These are phyloP conservation scores for Gloeostereum incarnatum DNA, from an alignment of 768 basidiomycete genomes.

Conservation along the genomic window DNA sequence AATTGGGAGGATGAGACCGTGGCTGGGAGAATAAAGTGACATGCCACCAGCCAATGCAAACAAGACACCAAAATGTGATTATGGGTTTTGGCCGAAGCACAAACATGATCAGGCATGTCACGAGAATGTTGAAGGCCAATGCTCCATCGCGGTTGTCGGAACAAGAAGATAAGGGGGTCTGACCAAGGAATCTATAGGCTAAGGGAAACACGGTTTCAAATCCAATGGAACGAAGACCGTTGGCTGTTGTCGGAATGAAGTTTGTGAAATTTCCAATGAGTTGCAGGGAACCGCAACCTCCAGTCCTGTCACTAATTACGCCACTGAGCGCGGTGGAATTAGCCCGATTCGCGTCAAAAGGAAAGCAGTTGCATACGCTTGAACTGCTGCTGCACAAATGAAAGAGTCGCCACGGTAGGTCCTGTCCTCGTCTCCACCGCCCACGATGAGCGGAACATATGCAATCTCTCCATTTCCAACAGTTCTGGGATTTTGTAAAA, in stretches of 20 bases:
- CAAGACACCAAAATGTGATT: slow-evolving; percentile 65
- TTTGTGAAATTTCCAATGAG: slow-evolving; percentile 67
- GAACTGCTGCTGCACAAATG: slow-evolving; percentile 76
- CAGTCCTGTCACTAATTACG: slow-evolving; percentile 47
- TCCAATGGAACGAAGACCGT: slow-evolving; percentile 62
- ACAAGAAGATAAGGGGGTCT: slow-evolving; percentile 49
- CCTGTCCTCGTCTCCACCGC: slow-evolving; percentile 63
- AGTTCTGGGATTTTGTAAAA: slow-evolving; percentile 64
- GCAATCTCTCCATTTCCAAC: slow-evolving; percentile 59
- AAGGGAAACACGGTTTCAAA: slow-evolving; percentile 73
- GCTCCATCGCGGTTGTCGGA: slow-evolving; percentile 61
- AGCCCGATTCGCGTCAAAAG: too few relatives aligned
- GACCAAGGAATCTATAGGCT: slow-evolving; percentile 46
- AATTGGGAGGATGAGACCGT: slow-evolving; percentile 50
- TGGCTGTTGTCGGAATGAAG: slow-evolving; percentile 46
- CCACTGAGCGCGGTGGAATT: too few relatives aligned
- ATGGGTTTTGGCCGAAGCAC: slow-evolving; percentile 64
- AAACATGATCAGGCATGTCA: slow-evolving; percentile 61
- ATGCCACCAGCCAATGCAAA: slow-evolving; percentile 84
- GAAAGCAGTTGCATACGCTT: slow-evolving; percentile 61
- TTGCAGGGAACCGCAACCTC: slow-evolving; percentile 69
- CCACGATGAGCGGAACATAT: slow-evolving; percentile 70
- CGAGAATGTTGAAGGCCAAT: slow-evolving; percentile 62
- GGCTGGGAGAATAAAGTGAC: slow-evolving; percentile 74
- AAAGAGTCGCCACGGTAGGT: slow-evolving; percentile 84